Evolutionary conservation across 495 filamentous ascomycete genomes (phyloP).

Genomic region (Podospora comata): DNA sequence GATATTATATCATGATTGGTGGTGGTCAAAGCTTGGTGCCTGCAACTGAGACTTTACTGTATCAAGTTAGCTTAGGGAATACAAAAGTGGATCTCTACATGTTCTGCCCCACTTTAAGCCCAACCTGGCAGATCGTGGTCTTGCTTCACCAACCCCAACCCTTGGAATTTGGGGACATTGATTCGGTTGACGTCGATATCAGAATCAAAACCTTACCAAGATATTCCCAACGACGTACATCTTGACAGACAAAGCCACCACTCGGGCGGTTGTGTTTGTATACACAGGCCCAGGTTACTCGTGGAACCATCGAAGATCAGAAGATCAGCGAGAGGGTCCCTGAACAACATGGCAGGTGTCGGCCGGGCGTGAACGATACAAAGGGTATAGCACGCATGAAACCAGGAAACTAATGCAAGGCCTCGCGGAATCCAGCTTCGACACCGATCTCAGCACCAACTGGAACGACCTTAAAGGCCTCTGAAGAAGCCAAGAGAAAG

Average conservation of each 20-base stretch:
- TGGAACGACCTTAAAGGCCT: background rate
- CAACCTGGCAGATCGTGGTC: background rate
- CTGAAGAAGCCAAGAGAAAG: background rate
- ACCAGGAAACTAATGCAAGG: slow-evolving; percentile 31
- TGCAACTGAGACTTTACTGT: background rate
- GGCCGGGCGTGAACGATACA: slow-evolving; percentile 13
- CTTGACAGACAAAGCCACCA: no score
- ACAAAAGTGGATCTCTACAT: background rate
- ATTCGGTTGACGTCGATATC: background rate
- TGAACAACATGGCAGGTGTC: background rate
- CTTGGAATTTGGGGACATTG: background rate
- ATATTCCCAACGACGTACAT: background rate
- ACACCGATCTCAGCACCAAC: slow-evolving; percentile 6
- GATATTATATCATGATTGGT: background rate
- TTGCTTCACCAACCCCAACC: background rate
- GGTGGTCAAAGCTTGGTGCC: background rate
- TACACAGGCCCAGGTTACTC: background rate
- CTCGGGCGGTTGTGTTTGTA: background rate
- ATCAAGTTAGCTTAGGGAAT: slow-evolving; percentile 11
- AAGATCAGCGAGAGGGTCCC: background rate
- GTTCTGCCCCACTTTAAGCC: background rate
- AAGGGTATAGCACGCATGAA: slow-evolving; percentile 20
- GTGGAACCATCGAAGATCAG: background rate
- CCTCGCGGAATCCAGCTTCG: slow-evolving; percentile 16
- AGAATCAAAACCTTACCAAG: background rate